Conservation (phyloP, 2,329 filamentous ascomycete species). For the Cercospora sesami region DNA sequence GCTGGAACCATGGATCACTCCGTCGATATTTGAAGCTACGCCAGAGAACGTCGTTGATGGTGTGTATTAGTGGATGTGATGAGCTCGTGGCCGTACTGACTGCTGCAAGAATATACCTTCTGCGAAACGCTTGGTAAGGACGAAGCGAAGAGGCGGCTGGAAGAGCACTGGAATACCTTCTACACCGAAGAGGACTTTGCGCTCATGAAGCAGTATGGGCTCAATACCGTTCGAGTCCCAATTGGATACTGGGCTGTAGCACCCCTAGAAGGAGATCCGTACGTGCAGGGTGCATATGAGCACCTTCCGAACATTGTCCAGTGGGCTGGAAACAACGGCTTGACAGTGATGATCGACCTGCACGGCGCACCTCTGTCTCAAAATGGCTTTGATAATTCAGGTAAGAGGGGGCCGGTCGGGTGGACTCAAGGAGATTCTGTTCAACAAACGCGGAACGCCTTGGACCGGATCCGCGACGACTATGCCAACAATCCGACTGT, state of each 20-base stretch:
- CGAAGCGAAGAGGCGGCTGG: conserved; percentile 45
- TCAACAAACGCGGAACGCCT: conserved; percentile 43
- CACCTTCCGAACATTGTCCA: conserved; percentile 52
- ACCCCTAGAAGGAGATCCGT: conserved; percentile 54
- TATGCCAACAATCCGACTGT: conserved; percentile 48
- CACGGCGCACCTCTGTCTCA: conserved; percentile 66
- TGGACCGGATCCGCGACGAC: conserved; percentile 51
- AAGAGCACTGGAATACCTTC: conserved; percentile 41
- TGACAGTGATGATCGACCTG: conserved; percentile 68
- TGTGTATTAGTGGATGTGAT: conserved; percentile 14
- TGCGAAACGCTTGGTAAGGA: conserved; percentile 49
- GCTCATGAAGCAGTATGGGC: conserved; percentile 41
- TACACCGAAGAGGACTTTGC: conserved; percentile 47
- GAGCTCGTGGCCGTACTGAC: background rate
- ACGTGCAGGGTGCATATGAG: conserved; percentile 49
- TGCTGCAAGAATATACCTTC: conserved; percentile 34
- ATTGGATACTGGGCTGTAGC: conserved; percentile 57
- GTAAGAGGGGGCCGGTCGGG: conserved; percentile 49
- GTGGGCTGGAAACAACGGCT: conserved; percentile 56
- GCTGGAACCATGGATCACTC: conserved; percentile 65
- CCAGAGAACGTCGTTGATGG: conserved; percentile 55
- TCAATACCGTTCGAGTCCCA: conserved; percentile 52
- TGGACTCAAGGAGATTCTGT: conserved; percentile 50
- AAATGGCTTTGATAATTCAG: conserved; percentile 69
- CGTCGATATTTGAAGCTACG: conserved; percentile 57